Evolutionary conservation across 179 eudicot genomes (phyloP).

Genomic region (Gypsophila paniculata): DNA sequence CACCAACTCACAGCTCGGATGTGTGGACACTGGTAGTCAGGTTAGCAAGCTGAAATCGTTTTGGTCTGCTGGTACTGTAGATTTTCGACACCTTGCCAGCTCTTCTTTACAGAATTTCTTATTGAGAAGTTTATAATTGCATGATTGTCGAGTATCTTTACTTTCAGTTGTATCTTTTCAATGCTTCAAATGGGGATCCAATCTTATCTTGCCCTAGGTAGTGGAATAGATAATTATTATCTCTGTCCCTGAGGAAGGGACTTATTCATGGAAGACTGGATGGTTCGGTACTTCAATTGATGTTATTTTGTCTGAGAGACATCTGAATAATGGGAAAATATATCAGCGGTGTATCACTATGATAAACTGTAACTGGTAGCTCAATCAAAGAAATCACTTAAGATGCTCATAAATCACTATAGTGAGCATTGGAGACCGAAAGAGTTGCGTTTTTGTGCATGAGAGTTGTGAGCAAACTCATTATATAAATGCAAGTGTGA

Average conservation of each 20-base stretch:
- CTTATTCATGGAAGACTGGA: too few species aligned
- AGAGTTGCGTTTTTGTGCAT: neutral
- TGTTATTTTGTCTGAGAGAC: too few species aligned
- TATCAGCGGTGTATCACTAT: neutral
- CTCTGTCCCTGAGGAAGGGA: too few species aligned
- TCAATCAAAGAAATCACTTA: neutral
- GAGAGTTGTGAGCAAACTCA: too few species aligned
- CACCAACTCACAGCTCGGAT: conserved; percentile 73
- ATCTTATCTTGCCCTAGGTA: too few species aligned
- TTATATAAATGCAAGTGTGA: neutral
- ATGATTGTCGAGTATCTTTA: neutral
- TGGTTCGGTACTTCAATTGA: too few species aligned
- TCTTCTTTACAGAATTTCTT: neutral
- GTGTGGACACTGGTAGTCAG: conserved; percentile 98
- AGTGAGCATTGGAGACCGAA: neutral
- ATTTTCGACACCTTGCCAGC: neutral
- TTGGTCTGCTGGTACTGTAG: neutral
- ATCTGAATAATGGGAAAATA: too few species aligned
- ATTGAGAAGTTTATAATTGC: neutral
- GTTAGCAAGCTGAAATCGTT: conserved; percentile 31
- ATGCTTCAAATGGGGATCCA: too few species aligned
- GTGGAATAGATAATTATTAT: too few species aligned
- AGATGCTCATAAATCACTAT: neutral
- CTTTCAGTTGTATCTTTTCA: neutral
- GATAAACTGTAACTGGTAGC: neutral